A percentile compares a stretch with the other conserved stretches of the same genome.
These are phyloP conservation scores for Tolypocladium inflatum DNA, from an alignment of 2,329 filamentous ascomycete species.

Conservation along the genomic window DNA sequence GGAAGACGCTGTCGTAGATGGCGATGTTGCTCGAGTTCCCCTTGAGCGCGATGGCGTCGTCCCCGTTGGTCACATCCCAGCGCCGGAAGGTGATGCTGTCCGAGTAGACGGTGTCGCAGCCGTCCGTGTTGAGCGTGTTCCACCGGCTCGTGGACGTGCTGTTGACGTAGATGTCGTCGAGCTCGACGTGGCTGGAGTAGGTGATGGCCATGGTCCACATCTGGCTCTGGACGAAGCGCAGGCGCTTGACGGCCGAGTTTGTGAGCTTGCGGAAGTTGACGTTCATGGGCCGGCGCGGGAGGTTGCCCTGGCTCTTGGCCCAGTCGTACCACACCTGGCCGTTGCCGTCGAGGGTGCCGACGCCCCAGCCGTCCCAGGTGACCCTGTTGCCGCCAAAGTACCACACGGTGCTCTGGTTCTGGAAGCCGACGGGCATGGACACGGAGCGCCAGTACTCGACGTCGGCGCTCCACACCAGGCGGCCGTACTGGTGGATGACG, in stretches of 20 bases:
- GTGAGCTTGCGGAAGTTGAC: slow-evolving; percentile 33
- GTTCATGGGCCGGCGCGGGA: slow-evolving; percentile 40
- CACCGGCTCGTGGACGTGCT: slow-evolving; percentile 27
- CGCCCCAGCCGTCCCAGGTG: slow-evolving; percentile 35
- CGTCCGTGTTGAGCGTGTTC: slow-evolving; percentile 30
- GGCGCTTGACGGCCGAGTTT: slow-evolving; percentile 35
- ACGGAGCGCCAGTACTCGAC: slow-evolving; percentile 42
- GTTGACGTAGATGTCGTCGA: slow-evolving; percentile 44
- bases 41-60: slow-evolving; percentile 45
- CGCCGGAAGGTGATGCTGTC: slow-evolving; percentile 40
- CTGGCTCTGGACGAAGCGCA: slow-evolving; percentile 45
- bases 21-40: slow-evolving; percentile 45
- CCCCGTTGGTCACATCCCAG: slow-evolving; percentile 41
- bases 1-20: slow-evolving; percentile 38
- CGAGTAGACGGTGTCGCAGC: slow-evolving; percentile 41
- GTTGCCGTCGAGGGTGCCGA: slow-evolving; percentile 48
- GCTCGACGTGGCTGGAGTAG: slow-evolving; percentile 32
- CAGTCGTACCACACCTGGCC: slow-evolving; percentile 51
- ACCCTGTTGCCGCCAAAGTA: slow-evolving; percentile 44
- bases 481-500: slow-evolving; percentile 33
- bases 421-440: slow-evolving; percentile 41
- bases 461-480: slow-evolving; percentile 31
- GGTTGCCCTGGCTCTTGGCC: slow-evolving; percentile 32
- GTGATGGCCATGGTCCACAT: slow-evolving; percentile 52
- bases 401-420: slow-evolving; percentile 47